Conservation (phyloP, 1,284 basidiomycete species). For the Melampsora americana region DNA sequence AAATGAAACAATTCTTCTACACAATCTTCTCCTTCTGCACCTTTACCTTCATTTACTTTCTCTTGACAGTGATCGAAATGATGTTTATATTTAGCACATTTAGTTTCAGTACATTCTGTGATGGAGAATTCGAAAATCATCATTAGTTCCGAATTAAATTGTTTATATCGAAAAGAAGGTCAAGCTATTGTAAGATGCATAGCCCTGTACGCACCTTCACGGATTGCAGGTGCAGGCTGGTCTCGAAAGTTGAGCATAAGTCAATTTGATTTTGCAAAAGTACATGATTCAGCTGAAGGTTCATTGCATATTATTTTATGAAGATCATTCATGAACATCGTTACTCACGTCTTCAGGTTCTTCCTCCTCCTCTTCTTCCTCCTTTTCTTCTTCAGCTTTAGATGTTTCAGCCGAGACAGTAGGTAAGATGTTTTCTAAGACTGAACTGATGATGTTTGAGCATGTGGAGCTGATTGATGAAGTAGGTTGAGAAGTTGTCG, state of each 20-base stretch:
- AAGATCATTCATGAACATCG: neutral
- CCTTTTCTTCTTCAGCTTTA: neutral
- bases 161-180: too few species aligned
- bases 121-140: neutral
- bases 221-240: slow-evolving; percentile 37
- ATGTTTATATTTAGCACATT: neutral
- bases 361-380: slow-evolving; percentile 28
- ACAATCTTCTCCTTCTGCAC: slow-evolving; percentile 42
- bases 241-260: neutral
- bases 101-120: slow-evolving; percentile 3
- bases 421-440: slow-evolving; percentile 27
- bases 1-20: slow-evolving; percentile 44
- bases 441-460: slow-evolving; percentile 19
- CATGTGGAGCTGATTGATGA: slow-evolving; percentile 22
- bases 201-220: slow-evolving; percentile 35
- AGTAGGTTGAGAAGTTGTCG: slow-evolving; percentile 5
- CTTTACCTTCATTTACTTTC: too few species aligned
- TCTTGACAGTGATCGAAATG: too few species aligned
- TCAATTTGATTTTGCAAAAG: neutral
- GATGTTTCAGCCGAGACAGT: slow-evolving; percentile 35
- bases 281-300: neutral
- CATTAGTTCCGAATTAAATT: neutral
- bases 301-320: neutral
- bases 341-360: slow-evolving; percentile 40
- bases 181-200: too few species aligned